Evolutionary conservation across 2,329 filamentous ascomycete genomes (phyloP).

Genomic region (Fusarium transvaalense): DNA sequence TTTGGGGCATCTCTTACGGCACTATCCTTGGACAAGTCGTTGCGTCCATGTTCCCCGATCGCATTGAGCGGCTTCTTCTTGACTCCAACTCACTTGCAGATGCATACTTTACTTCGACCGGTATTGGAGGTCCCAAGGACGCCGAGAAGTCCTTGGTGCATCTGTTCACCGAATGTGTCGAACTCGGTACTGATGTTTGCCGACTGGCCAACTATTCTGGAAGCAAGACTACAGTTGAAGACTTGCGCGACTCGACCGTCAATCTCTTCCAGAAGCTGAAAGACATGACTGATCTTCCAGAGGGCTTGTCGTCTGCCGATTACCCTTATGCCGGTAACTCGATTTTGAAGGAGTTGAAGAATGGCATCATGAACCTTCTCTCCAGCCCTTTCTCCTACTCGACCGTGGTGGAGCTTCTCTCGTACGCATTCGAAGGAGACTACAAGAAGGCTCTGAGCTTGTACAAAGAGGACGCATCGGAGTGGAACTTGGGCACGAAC

Average conservation of each 20-base stretch:
- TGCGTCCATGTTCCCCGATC: slow-evolving; percentile 44
- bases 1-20: slow-evolving; percentile 51
- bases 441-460: slow-evolving; percentile 25
- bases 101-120: slow-evolving; percentile 21
- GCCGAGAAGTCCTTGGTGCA: slow-evolving; percentile 26
- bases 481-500: slow-evolving; percentile 30
- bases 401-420: slow-evolving; percentile 11
- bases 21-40: slow-evolving; percentile 40
- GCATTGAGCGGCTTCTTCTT: slow-evolving; percentile 42
- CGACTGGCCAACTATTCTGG: slow-evolving; percentile 33
- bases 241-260: slow-evolving; percentile 11
- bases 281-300: slow-evolving; percentile 1
- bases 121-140: slow-evolving; percentile 26
- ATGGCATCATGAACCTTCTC: slow-evolving; percentile 21
- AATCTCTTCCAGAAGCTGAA: slow-evolving; percentile 25
- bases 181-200: slow-evolving; percentile 27
- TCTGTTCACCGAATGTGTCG: slow-evolving; percentile 32
- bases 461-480: slow-evolving; percentile 12
- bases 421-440: slow-evolving; percentile 10
- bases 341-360: slow-evolving; percentile 19
- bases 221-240: slow-evolving; percentile 15
- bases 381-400: slow-evolving; percentile 15
- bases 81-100: slow-evolving; percentile 38
- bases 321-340: slow-evolving; percentile 27
- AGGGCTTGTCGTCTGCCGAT: slow-evolving; percentile 7